These are phyloP conservation scores for Cydonia oblonga DNA, from an alignment of 331 rosid species.

Conservation along the genomic window DNA sequence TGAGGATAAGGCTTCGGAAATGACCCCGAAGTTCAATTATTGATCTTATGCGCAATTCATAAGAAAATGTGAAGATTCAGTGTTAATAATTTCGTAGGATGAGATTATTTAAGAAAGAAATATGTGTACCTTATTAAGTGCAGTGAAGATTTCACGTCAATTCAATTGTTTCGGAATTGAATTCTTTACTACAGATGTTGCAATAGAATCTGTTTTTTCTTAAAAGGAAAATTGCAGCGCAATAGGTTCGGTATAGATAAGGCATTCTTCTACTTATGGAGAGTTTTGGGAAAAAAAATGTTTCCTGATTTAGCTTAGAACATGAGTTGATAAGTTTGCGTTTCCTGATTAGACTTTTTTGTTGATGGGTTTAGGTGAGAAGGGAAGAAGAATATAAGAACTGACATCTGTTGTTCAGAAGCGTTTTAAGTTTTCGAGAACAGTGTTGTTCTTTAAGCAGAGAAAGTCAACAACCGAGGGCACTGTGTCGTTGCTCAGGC, in stretches of 20 bases:
- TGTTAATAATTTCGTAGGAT: neutral
- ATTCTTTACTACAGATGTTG: no score
- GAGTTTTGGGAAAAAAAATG: neutral
- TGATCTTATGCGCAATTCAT: neutral
- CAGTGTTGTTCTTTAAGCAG: conserved; percentile 52
- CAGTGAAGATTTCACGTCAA: neutral
- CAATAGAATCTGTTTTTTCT: no score
- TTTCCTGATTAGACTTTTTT: neutral
- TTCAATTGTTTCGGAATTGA: no score
- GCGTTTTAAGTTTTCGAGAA: conserved; percentile 53
- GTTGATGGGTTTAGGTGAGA: conserved; percentile 32
- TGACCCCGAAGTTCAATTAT: neutral
- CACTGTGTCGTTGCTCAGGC: conserved; percentile 58
- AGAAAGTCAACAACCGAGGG: conserved; percentile 54
- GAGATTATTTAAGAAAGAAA: neutral
- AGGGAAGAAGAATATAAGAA: conserved; percentile 45
- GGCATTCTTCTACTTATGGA: neutral
- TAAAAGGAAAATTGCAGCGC: no score
- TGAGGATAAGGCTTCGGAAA: no score
- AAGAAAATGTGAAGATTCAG: neutral
- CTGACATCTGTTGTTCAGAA: conserved; percentile 53
- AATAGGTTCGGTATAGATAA: no score
- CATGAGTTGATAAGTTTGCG: neutral
- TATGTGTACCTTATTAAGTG: neutral
- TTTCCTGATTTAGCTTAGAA: neutral